Conservation (phyloP, 164 flowering plant genomes). For the Warburgia ugandensis region DNA sequence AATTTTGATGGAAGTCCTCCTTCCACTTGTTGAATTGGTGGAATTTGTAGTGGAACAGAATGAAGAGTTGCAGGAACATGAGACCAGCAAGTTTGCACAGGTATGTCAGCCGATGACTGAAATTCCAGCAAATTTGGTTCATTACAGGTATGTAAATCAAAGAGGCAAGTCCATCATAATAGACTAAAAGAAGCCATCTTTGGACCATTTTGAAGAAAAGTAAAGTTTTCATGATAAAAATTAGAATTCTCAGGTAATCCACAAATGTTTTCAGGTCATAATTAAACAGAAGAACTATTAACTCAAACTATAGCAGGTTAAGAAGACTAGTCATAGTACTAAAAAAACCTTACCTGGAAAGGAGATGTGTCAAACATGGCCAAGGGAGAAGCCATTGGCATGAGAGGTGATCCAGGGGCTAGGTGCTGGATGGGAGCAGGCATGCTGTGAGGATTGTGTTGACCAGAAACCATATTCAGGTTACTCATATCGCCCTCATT, state of each 20-base stretch:
- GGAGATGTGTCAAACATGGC: conserved; percentile 88
- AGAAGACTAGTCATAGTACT: not conserved
- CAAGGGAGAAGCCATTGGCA: conserved; percentile 77
- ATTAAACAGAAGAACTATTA: not conserved
- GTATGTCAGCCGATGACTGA: conserved; percentile 59
- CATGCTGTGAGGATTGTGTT: conserved; percentile 43
- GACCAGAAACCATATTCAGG: conserved; percentile 48
- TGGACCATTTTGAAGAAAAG: not conserved
- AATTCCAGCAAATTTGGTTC: conserved; percentile 3
- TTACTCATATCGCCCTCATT: conserved; percentile 57
- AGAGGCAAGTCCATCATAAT: not conserved
- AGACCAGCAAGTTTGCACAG: conserved; percentile 72
- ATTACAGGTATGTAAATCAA: not conserved
- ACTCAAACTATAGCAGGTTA: not conserved
- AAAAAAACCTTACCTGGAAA: conserved; percentile 59
- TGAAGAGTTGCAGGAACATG: conserved; percentile 57
- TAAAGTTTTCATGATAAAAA: not conserved
- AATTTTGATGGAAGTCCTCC: conserved; percentile 42
- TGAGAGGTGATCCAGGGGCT: conserved; percentile 76
- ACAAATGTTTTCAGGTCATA: not conserved
- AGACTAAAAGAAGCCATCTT: not conserved
- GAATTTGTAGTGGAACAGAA: conserved; percentile 46
- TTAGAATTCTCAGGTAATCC: not conserved
- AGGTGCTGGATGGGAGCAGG: conserved; percentile 73
- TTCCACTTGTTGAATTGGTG: conserved; percentile 51